These are phyloP conservation scores for Exophiala sp. DNA, from an alignment of 2,329 filamentous ascomycete genomes.

Conservation along the genomic window DNA sequence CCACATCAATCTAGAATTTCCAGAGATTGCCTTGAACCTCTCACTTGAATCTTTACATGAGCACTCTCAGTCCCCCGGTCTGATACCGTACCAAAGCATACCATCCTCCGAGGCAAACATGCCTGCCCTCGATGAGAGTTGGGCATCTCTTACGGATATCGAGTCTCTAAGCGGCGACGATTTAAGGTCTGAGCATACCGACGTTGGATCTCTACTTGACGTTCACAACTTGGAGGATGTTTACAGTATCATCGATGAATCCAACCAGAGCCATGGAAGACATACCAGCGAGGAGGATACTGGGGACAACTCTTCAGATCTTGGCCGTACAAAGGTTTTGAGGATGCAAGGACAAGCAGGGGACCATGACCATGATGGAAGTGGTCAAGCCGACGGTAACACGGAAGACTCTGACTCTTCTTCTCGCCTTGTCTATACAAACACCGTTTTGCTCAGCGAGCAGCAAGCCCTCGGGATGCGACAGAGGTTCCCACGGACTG, in stretches of 20 bases:
- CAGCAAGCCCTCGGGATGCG: conserved; percentile 18
- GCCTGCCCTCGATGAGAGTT: conserved; percentile 43
- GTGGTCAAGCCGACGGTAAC: neutral
- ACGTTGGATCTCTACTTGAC: conserved; percentile 42
- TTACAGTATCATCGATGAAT: conserved; percentile 41
- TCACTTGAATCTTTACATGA: conserved; percentile 27
- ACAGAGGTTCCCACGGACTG: neutral
- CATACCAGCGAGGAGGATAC: conserved; percentile 28
- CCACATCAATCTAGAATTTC: conserved; percentile 17
- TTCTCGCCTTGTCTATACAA: neutral
- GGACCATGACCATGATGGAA: neutral
- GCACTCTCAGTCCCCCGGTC: conserved; percentile 17
- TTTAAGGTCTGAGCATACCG: conserved; percentile 42
- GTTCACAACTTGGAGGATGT: conserved; percentile 43
- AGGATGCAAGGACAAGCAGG: neutral
- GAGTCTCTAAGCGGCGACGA: conserved; percentile 46
- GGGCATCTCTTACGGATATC: conserved; percentile 44
- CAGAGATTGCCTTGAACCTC: conserved; percentile 17
- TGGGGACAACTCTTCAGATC: conserved; percentile 9
- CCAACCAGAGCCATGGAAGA: conserved; percentile 37
- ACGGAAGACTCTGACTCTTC: neutral
- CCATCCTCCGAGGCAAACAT: conserved; percentile 3
- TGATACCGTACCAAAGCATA: conserved; percentile 11
- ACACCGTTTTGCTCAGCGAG: conserved; percentile 20
- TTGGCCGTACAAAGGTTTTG: neutral